Percentiles rank a stretch among this genome's conserved stretches.
Evolutionary conservation across 1,139 yeast genomes (phyloP).

Genomic region (Lodderomyces theae): DNA sequence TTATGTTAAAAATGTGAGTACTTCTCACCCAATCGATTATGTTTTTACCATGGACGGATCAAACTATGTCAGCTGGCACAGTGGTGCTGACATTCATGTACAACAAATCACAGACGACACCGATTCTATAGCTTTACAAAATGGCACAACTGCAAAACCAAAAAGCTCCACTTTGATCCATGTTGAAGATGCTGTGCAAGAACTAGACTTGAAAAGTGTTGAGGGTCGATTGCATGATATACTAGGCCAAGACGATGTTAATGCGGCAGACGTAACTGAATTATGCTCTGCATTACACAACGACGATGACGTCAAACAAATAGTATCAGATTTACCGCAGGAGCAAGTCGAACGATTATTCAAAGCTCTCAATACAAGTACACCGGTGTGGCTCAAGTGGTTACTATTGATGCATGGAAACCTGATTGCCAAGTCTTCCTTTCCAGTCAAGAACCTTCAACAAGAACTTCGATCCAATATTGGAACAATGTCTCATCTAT

Average conservation of each 20-base stretch:
- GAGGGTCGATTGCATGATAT: background rate
- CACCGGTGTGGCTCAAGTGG: slow-evolving; percentile 52
- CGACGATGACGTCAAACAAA: slow-evolving; percentile 34
- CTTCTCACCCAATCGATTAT: background rate
- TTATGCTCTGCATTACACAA: slow-evolving; percentile 37
- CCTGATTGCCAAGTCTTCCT: slow-evolving; percentile 33
- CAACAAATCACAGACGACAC: background rate
- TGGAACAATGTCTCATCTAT: slow-evolving; percentile 36
- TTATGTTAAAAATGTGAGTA: background rate
- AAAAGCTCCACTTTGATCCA: background rate
- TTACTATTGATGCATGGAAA: slow-evolving; percentile 46
- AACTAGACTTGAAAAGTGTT: background rate
- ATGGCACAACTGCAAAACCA: background rate
- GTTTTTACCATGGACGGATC: background rate
- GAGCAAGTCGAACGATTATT: slow-evolving; percentile 25
- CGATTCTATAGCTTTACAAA: background rate
- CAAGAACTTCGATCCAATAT: slow-evolving; percentile 28
- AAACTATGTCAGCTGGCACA: slow-evolving; percentile 1
- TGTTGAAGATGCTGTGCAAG: background rate
- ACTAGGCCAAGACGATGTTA: background rate
- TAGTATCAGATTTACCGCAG: slow-evolving; percentile 18
- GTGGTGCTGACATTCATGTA: background rate
- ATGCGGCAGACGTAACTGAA: slow-evolving; percentile 12
- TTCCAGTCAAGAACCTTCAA: slow-evolving; percentile 31
- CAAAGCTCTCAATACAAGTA: slow-evolving; percentile 27